phyloP scores from a whole-genome alignment of 192 early-diverging fungal species.

The Coemansia sp. region DNA sequence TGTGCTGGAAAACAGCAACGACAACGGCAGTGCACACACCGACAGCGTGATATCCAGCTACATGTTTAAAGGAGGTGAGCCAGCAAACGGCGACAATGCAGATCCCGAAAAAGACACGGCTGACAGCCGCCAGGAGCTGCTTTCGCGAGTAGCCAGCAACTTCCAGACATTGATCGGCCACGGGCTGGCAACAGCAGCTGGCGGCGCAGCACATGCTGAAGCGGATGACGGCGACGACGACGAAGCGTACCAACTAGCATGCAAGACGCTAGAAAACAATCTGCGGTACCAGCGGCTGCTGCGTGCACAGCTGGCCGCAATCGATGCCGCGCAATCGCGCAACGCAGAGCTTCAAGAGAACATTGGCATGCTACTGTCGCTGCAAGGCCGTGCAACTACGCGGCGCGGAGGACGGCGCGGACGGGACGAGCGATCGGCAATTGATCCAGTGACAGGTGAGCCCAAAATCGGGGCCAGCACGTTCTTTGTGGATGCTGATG shows the following conservation, averaged over 20 bases:
- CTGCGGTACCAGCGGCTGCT: conserved; percentile 48
- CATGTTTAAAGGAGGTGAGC: background rate
- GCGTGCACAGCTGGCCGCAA: conserved; percentile 39
- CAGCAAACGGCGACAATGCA: background rate
- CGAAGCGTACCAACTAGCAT: conserved; percentile 36
- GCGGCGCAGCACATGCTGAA: conserved; percentile 11
- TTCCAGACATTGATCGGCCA: conserved; percentile 44
- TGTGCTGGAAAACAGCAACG: background rate
- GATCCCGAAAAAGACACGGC: background rate
- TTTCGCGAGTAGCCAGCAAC: conserved; percentile 45
- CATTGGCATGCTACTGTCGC: conserved; percentile 34
- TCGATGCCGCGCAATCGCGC: conserved; percentile 52
- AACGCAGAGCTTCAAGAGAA: conserved; percentile 48
- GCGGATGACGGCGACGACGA: conserved; percentile 29
- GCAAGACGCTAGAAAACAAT: conserved; percentile 53
- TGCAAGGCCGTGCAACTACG: conserved; percentile 37
- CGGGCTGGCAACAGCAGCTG: conserved; percentile 23
- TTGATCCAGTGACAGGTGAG: conserved; percentile 41
- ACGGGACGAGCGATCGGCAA: conserved; percentile 18
- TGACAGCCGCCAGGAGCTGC: conserved; percentile 25
- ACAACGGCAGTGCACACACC: background rate
- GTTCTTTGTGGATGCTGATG: conserved; percentile 44
- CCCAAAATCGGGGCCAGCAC: conserved; percentile 16
- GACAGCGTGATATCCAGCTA: background rate
- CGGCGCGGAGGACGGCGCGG: conserved; percentile 37